These are phyloP conservation scores for Ascosphaera aggregata DNA, from an alignment of 2,329 filamentous ascomycete species.

Conservation along the genomic window DNA sequence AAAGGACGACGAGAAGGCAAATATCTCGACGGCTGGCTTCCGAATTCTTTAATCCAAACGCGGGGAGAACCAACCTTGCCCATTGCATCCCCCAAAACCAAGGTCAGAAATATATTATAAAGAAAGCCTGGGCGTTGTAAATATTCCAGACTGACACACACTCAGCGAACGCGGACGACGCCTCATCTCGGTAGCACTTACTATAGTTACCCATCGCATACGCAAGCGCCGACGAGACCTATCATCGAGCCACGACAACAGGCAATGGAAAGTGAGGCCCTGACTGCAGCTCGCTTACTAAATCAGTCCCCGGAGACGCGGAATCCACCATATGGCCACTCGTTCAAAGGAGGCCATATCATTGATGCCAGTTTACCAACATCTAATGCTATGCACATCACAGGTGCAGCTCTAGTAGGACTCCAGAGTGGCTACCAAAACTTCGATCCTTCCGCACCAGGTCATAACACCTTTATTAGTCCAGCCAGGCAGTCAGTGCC, in stretches of 20 bases:
- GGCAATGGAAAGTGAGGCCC: neutral
- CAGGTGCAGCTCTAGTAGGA: neutral
- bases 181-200: neutral
- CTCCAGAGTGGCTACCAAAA: neutral
- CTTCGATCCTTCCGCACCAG: neutral
- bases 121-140: too few relatives aligned
- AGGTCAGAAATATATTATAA: too few relatives aligned
- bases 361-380: neutral
- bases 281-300: neutral
- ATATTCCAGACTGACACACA: neutral
- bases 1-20: constrained; percentile 22
- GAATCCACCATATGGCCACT: neutral
- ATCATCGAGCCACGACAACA: neutral
- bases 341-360: neutral
- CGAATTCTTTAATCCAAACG: neutral
- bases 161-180: neutral
- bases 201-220: neutral
- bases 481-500: neutral
- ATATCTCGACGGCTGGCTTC: neutral
- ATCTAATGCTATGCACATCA: neutral
- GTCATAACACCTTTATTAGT: neutral
- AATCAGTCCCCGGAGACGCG: neutral
- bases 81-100: neutral
- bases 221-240: neutral
- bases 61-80: neutral